Evolutionary conservation across 108 stramenopile species (phyloP).

Genomic region (Cyclotella choctawhatcheeana): DNA sequence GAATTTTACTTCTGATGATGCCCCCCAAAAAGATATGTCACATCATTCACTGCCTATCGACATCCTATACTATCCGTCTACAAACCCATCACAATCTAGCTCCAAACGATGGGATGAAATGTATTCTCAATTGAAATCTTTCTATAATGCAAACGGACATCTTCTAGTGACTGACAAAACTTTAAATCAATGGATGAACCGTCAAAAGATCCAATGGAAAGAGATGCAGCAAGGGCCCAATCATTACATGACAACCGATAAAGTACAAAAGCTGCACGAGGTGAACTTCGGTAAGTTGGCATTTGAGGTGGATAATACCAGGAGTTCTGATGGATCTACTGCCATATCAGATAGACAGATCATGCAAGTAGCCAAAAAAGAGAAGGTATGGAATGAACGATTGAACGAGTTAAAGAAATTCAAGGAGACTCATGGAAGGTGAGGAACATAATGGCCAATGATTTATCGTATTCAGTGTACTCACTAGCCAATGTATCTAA

Average conservation of each 20-base stretch:
- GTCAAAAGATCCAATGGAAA: constrained; percentile 12
- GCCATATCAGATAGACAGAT: neutral
- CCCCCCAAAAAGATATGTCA: neutral
- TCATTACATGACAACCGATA: neutral
- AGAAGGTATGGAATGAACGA: constrained; percentile 1
- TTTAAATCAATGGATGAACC: neutral
- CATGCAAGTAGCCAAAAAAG: neutral
- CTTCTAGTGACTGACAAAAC: neutral
- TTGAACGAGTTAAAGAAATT: constrained; percentile 9
- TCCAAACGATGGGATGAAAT: constrained; percentile 2
- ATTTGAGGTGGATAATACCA: neutral
- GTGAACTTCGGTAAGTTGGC: neutral
- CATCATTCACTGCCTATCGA: neutral
- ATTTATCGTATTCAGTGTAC: neutral
- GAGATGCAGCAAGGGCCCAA: neutral
- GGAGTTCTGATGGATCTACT: neutral
- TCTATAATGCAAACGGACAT: neutral
- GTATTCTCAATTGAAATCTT: constrained; percentile 1
- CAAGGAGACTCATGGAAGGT: constrained; percentile 11
- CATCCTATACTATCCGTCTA: neutral
- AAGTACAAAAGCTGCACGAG: neutral
- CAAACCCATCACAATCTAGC: neutral
- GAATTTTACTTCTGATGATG: neutral
- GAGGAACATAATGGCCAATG: neutral
- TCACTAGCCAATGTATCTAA: neutral